A percentile compares a stretch with the other conserved stretches of the same genome.
Conservation (phyloP, 805 yeast species). For the Ogataea ramenticola region DNA sequence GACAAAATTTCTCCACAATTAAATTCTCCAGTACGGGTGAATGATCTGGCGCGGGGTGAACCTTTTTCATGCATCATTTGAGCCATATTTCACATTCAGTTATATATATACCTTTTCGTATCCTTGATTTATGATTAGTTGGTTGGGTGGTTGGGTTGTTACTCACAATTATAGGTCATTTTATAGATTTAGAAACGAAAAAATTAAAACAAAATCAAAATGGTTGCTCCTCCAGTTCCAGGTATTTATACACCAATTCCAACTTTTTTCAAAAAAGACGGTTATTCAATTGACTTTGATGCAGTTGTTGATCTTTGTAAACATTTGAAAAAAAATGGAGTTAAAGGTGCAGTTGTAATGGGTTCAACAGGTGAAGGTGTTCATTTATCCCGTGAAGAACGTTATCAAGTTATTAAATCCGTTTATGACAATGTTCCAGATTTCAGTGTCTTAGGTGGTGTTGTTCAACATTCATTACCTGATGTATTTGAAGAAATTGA, state of each 20-base stretch:
- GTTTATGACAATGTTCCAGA: slow-evolving; percentile 31
- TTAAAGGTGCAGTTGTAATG: slow-evolving; percentile 39
- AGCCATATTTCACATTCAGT: no score
- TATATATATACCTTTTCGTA: no score
- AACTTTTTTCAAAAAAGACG: slow-evolving; percentile 43
- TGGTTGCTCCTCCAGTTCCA: slow-evolving; percentile 20
- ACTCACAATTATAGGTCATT: no score
- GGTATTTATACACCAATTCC: slow-evolving; percentile 49
- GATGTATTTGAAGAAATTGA: slow-evolving; percentile 37
- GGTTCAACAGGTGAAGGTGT: slow-evolving; percentile 54
- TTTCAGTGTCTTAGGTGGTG: slow-evolving; percentile 41
- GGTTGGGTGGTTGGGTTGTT: no score
- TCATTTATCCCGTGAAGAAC: slow-evolving; percentile 39
- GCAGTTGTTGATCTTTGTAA: slow-evolving; percentile 39
- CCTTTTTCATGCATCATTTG: background rate
- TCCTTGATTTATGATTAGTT: no score
- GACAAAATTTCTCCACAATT: no score
- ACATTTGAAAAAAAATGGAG: slow-evolving; percentile 34
- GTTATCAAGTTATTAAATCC: slow-evolving; percentile 26
- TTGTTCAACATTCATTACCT: slow-evolving; percentile 36
- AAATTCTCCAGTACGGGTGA: no score
- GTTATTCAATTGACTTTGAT: slow-evolving; percentile 33
- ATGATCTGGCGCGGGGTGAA: no score
- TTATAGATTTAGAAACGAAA: no score
- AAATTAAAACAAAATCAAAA: background rate